Evolutionary conservation across 345 rosid genomes (phyloP).

Genomic region (Gossypium turneri): DNA sequence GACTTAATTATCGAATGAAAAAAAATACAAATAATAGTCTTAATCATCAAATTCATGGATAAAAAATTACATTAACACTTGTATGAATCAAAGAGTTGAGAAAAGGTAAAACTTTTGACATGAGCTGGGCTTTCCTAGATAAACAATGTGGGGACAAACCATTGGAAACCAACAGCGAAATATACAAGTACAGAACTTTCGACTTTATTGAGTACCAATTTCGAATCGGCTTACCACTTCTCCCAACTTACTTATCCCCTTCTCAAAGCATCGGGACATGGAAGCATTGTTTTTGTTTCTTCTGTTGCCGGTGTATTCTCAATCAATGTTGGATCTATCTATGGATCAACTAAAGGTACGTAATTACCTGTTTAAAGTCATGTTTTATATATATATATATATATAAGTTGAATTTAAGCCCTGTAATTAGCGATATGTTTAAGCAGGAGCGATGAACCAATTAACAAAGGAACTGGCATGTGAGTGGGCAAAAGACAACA

Average conservation of each 20-base stretch:
- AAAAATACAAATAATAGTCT: too few relatives aligned
- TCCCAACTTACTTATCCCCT: conserved; percentile 67
- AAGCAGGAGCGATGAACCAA: conserved; percentile 65
- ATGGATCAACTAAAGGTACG: conserved; percentile 64
- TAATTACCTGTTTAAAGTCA: neutral
- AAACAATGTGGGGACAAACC: conserved; percentile 66
- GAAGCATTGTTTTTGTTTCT: conserved; percentile 56
- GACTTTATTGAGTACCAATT: conserved; percentile 49
- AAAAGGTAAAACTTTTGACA: neutral
- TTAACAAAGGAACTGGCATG: conserved; percentile 67
- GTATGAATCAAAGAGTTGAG: too few relatives aligned
- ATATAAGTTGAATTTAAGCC: neutral
- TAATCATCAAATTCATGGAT: too few relatives aligned
- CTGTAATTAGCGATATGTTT: neutral
- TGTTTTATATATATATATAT: neutral
- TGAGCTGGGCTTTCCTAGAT: conserved; percentile 30
- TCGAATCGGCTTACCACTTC: conserved; percentile 64
- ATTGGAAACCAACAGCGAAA: conserved; percentile 55
- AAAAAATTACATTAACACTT: too few relatives aligned
- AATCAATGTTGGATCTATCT: conserved; percentile 58
- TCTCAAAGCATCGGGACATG: conserved; percentile 49
- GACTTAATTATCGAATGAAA: too few relatives aligned
- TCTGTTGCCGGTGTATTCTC: conserved; percentile 73
- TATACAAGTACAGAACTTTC: conserved; percentile 49
- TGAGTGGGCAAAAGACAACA: conserved; percentile 82